Evolutionary conservation across 257 asterid genomes (phyloP).

Genomic region (Solanum chilense): DNA sequence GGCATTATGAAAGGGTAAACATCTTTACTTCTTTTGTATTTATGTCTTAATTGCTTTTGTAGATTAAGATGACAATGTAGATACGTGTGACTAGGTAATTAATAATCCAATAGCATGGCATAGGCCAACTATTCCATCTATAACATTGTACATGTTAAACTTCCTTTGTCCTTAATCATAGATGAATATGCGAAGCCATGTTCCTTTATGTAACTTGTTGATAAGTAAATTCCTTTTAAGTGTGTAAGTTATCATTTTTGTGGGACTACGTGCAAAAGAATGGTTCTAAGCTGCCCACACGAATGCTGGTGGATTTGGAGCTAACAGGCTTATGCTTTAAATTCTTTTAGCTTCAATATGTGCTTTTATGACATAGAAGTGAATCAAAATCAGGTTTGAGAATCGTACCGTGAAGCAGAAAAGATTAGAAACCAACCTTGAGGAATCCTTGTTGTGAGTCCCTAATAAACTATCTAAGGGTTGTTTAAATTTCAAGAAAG

Average conservation of each 20-base stretch:
- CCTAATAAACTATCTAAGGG: background rate
- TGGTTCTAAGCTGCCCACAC: background rate
- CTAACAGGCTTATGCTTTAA: background rate
- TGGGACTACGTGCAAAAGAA: background rate
- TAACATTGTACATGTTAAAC: background rate
- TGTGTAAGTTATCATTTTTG: background rate
- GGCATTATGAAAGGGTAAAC: slow-evolving; percentile 89
- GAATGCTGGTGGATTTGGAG: background rate
- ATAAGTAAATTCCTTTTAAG: background rate
- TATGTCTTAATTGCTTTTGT: slow-evolving; percentile 3
- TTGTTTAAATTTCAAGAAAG: background rate
- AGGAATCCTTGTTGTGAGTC: background rate
- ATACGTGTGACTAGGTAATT: background rate
- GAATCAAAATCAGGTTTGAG: background rate
- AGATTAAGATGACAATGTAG: background rate
- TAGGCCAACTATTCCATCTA: background rate
- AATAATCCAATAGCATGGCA: background rate
- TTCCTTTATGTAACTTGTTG: background rate
- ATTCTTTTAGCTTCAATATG: background rate
- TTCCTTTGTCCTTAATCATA: background rate
- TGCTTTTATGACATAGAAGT: background rate
- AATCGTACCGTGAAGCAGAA: background rate
- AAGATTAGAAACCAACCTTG: background rate
- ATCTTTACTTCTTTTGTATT: background rate
- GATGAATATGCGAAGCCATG: background rate